Evolutionary conservation across 805 yeast genomes (phyloP).

Genomic region (Wickerhamomyces rabaulensis): DNA sequence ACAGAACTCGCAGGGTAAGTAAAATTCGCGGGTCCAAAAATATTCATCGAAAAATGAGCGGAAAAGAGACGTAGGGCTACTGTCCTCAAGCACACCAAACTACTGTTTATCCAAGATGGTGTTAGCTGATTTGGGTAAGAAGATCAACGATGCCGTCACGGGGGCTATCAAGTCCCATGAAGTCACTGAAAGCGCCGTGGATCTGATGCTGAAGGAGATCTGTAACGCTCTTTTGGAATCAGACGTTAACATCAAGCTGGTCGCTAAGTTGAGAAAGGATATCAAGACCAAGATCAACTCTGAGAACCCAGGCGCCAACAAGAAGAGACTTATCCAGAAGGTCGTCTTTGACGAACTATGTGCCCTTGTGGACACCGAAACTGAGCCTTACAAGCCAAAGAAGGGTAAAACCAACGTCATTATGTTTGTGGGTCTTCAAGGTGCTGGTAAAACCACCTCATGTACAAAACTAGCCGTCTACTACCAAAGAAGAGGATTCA

Average conservation of each 20-base stretch:
- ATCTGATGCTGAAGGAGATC: conserved; percentile 75
- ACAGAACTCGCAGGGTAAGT: too few species aligned
- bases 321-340: conserved; percentile 79
- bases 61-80: not conserved
- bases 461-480: conserved; percentile 95
- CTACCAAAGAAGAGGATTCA: conserved; percentile 88
- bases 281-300: conserved; percentile 53
- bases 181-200: conserved; percentile 58
- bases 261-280: conserved; percentile 68
- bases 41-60: not conserved
- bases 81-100: not conserved
- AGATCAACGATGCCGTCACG: conserved; percentile 69
- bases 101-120: conserved; percentile 42
- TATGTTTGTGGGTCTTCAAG: conserved; percentile 98
- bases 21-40: too few species aligned
- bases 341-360: conserved; percentile 92
- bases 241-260: conserved; percentile 89
- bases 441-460: conserved; percentile 97
- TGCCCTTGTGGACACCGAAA: conserved; percentile 69
- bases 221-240: conserved; percentile 87
- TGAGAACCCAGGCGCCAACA: conserved; percentile 45
- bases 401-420: conserved; percentile 75
- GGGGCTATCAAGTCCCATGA: conserved; percentile 52
- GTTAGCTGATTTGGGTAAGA: conserved; percentile 71
- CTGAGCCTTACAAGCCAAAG: conserved; percentile 71